Base-by-base conservation (phyloP, 179 eudicot genomes). In the Monotropa hypopitys region DNA sequence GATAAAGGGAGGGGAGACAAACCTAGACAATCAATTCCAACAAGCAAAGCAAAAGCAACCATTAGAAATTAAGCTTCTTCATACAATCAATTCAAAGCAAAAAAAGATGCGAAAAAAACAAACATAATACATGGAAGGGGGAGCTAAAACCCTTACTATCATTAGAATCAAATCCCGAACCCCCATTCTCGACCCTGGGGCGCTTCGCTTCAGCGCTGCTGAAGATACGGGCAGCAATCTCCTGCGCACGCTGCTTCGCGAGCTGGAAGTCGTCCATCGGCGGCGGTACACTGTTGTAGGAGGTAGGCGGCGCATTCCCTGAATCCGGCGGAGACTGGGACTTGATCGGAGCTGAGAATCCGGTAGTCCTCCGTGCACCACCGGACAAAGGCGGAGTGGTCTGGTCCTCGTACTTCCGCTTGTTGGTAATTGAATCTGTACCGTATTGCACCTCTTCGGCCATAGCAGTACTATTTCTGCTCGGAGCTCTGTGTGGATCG, bases 361-460 rank as follows among this genome's bases (percentile, higher is more conserved):
- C 92, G 49, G 92, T 83, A 21, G 84, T 45, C 11, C 96, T 83
- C 0, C 92, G 87, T 18, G 76, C 20, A 12, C 66, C 70, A 9
- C 50, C 80, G 18, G 84, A 40, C 9, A 81, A 71, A 4, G 90
- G 85, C 63, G 88, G 91, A 5, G 81, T 76, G 21, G 84, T 80
- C 9, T 87, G 49, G 38, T 90, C 97, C 5, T 91, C 98, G 84
- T 91, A 93, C 83, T 93, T 93, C 50, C 98, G 82, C 89, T 93
- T 93, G 79, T 84, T 86, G 84, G 77, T 47, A 16, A 80, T 83
- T 42, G 76, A 76, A 38, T 77, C 88, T 15, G 71, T 12, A 21
- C 69, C 80, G 87, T 90, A 90, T 9, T 83, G 89, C 5, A 83
- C 79, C 65, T 92, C 97, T 18, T 92, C 97, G 46, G 97, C 91